These are phyloP conservation scores for Pyropia yezoensis DNA, from an alignment of 23 red algal species.

Conservation along the genomic window DNA sequence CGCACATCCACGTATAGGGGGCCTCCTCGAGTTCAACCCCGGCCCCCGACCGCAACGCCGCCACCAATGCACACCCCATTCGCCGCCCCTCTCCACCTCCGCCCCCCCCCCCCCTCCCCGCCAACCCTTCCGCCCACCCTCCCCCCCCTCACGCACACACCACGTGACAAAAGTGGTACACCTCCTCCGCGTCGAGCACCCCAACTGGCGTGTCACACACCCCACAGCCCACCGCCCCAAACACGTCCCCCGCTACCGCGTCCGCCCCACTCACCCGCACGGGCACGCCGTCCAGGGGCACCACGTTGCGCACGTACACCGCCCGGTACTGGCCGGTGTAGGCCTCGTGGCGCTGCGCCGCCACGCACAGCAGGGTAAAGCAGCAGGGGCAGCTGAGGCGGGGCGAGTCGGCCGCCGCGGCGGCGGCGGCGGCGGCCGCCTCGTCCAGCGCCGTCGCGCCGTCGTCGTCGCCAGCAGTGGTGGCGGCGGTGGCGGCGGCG, in stretches of 20 bases:
- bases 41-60: too few relatives aligned
- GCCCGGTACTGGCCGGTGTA: slow-evolving; percentile 65
- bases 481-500: too few relatives aligned
- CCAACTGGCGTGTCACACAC: slow-evolving; percentile 55
- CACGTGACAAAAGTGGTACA: slow-evolving; percentile 89
- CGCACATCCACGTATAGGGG: too few relatives aligned
- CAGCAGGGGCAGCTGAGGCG: slow-evolving; percentile 50
- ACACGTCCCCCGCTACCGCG: slow-evolving; percentile 13
- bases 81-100: too few relatives aligned
- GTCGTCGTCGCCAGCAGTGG: too few relatives aligned
- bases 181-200: slow-evolving; percentile 37
- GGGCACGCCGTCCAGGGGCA: slow-evolving; percentile 12
- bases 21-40: too few relatives aligned
- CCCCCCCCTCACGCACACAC: slow-evolving; percentile 22
- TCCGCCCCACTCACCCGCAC: slow-evolving; percentile 19
- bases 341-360: slow-evolving; percentile 36
- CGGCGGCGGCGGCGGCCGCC: background rate
- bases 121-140: too few relatives aligned
- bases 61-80: too few relatives aligned
- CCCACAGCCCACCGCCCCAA: slow-evolving; percentile 35
- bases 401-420: background rate
- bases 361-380: slow-evolving; percentile 51
- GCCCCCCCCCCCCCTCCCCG: too few relatives aligned
- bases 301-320: slow-evolving; percentile 59
- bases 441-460: too few relatives aligned